A percentile compares a stretch with the other conserved stretches of the same genome.
Conservation (phyloP, 129 eudicot genomes). For the Arctium minus region DNA sequence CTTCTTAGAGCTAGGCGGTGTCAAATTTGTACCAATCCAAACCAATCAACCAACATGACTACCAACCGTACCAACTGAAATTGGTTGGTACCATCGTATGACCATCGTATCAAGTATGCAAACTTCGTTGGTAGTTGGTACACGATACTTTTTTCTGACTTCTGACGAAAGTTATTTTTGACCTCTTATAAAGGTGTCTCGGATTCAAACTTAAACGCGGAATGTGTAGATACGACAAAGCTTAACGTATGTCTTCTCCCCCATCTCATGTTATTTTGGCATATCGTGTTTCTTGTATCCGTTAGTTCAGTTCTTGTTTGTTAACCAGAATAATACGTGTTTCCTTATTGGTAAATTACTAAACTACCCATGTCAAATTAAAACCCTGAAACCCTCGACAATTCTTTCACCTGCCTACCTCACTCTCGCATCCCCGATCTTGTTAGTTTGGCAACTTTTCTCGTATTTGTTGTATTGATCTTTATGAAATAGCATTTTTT, state of each 20-base stretch:
- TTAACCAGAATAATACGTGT: background rate
- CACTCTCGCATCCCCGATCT: no score
- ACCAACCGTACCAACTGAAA: no score
- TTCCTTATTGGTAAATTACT: background rate
- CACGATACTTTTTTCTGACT: background rate
- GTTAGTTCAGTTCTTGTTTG: background rate
- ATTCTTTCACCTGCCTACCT: no score
- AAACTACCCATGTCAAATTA: background rate
- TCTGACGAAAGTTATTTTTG: constrained; percentile 15
- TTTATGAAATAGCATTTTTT: constrained; percentile 14
- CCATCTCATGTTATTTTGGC: background rate
- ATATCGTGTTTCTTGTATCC: background rate
- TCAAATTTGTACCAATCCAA: no score
- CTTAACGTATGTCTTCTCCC: constrained; percentile 36
- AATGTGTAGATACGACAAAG: constrained; percentile 26
- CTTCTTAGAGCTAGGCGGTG: background rate
- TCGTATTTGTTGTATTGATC: constrained; percentile 19
- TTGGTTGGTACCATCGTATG: no score
- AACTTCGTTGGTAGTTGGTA: no score
- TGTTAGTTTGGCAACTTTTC: no score
- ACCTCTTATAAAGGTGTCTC: constrained; percentile 30
- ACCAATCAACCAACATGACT: no score
- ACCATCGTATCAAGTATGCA: no score
- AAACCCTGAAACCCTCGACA: no score
- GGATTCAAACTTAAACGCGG: constrained; percentile 22